Percentiles rank a stretch among this genome's conserved stretches.
Evolutionary conservation across 768 basidiomycete genomes (phyloP).

Genomic region (Lyophyllum semitale): DNA sequence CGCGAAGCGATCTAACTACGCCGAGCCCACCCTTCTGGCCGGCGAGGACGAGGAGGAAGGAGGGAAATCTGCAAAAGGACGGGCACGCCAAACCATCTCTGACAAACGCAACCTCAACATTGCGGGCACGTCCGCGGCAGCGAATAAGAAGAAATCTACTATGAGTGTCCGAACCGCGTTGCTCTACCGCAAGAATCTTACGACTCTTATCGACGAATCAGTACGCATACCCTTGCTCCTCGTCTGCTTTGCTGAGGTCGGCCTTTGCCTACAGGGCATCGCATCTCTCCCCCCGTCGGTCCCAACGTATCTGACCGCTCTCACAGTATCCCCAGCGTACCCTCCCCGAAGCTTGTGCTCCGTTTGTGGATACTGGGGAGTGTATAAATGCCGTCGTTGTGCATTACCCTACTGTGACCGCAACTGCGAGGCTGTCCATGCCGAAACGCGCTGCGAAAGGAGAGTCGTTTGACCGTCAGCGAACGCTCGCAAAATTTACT

Average conservation of each 20-base stretch:
- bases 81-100: constrained; percentile 77
- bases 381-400: constrained; percentile 78
- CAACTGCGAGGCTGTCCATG: constrained; percentile 72
- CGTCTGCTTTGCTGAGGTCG: constrained; percentile 1
- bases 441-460: constrained; percentile 80
- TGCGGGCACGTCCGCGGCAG: constrained; percentile 47
- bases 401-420: constrained; percentile 75
- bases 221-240: constrained; percentile 43
- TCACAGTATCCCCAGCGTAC: constrained; percentile 55
- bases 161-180: constrained; percentile 81
- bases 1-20: constrained; percentile 74
- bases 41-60: constrained; percentile 52
- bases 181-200: constrained; percentile 80
- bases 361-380: constrained; percentile 86
- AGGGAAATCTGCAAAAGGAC: constrained; percentile 56
- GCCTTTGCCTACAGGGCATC: constrained; percentile 48
- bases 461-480: constrained; percentile 51
- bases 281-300: constrained; percentile 49
- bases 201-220: constrained; percentile 75
- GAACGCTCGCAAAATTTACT: neutral
- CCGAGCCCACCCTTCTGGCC: constrained; percentile 52
- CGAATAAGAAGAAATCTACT: constrained; percentile 75
- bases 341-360: constrained; percentile 77
- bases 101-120: constrained; percentile 66
- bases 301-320: constrained; percentile 75